phyloP scores from a whole-genome alignment of 768 basidiomycete species.

The Tulasnella sp. region DNA sequence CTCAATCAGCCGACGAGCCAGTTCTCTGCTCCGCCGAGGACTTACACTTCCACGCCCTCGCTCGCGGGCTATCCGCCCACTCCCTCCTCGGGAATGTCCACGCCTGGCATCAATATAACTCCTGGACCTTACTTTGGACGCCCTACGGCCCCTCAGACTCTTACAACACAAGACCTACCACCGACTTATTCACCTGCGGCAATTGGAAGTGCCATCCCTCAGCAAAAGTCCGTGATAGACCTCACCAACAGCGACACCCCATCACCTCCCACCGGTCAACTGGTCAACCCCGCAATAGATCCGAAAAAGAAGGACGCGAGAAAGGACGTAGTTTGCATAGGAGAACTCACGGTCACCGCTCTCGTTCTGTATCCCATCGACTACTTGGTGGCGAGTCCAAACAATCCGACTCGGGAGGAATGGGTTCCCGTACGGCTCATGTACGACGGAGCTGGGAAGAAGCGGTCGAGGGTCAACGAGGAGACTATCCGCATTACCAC shows the following conservation, averaged over 20 bases:
- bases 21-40: not conserved
- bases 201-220: not conserved
- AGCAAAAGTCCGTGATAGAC: constrained; percentile 31
- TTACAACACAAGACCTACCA: constrained; percentile 15
- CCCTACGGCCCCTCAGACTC: not conserved
- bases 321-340: constrained; percentile 67
- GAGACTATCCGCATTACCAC: constrained; percentile 82
- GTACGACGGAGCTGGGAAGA: constrained; percentile 65
- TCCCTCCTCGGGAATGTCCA: constrained; percentile 10
- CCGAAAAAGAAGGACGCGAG: constrained; percentile 35
- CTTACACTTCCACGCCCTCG: not conserved
- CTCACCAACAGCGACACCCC: constrained; percentile 32
- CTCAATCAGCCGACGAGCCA: constrained; percentile 25
- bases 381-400: constrained; percentile 57
- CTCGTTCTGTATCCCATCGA: constrained; percentile 81
- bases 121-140: not conserved
- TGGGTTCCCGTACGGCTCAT: constrained; percentile 72
- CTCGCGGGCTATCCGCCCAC: not conserved
- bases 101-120: not conserved
- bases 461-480: constrained; percentile 46
- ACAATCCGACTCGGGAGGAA: constrained; percentile 48
- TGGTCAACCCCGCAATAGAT: not conserved
- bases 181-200: not conserved
- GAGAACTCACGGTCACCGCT: constrained; percentile 78
- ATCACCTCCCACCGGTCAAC: constrained; percentile 21